A percentile compares a stretch with the other conserved stretches of the same genome.
Conservation (phyloP, 805 yeast species). For the Candida cerambycidarum region DNA sequence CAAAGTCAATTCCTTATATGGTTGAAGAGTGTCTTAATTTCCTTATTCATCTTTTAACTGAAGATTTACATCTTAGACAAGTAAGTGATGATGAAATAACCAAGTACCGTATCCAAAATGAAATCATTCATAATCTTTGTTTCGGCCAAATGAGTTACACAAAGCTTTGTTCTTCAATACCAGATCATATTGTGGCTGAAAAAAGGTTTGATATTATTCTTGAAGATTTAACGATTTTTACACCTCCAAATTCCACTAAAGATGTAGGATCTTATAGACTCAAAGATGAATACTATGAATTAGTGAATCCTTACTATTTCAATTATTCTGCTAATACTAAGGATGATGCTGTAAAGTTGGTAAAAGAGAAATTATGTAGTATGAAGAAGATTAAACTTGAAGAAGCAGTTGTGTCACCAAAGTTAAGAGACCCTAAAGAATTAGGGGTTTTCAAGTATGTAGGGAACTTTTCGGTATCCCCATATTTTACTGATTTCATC, state of each 20-base stretch:
- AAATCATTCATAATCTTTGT: conserved; percentile 81
- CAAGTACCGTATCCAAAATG: conserved; percentile 55
- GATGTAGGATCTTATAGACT: conserved; percentile 38
- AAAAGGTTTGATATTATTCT: conserved; percentile 64
- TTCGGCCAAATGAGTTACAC: conserved; percentile 73
- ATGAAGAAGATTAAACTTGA: conserved; percentile 31
- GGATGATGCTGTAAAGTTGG: conserved; percentile 74
- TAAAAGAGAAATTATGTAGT: conserved; percentile 52
- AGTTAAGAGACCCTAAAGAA: conserved; percentile 28
- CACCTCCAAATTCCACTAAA: conserved; percentile 32
- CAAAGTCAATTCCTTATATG: conserved; percentile 55
- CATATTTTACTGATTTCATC: conserved; percentile 53
- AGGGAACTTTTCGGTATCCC: conserved; percentile 52
- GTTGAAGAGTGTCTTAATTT: conserved; percentile 77
- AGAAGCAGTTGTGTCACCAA: conserved; percentile 61
- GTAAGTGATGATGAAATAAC: conserved; percentile 47
- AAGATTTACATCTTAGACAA: conserved; percentile 58
- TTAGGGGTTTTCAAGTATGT: conserved; percentile 43
- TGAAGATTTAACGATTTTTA: conserved; percentile 31
- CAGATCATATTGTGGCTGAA: conserved; percentile 74
- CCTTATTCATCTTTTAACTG: conserved; percentile 66
- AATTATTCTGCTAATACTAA: conserved; percentile 75
- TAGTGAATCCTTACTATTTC: conserved; percentile 66
- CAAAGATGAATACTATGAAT: conserved; percentile 34
- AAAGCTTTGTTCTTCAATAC: conserved; percentile 63